These are phyloP conservation scores for Andrographis paniculata DNA, from an alignment of 305 asterid species.

Conservation along the genomic window DNA sequence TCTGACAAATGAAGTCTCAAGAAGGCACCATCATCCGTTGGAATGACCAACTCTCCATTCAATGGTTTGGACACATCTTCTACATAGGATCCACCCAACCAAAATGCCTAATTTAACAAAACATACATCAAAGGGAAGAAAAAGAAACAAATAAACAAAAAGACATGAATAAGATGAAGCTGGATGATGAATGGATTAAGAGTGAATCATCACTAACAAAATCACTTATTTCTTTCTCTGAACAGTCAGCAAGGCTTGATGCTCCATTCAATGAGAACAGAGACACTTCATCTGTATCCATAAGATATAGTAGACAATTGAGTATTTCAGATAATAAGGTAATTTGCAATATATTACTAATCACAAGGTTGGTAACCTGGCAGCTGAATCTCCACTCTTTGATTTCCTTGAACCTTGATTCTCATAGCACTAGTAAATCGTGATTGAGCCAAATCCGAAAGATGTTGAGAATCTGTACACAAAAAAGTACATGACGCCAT, in stretches of 20 bases:
- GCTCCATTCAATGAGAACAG: conserved; percentile 49
- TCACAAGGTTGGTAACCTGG: conserved; percentile 43
- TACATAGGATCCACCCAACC: conserved; percentile 83
- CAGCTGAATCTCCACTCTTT: conserved; percentile 54
- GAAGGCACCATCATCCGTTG: conserved; percentile 43
- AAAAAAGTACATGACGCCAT: conserved; percentile 16
- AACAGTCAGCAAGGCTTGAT: conserved; percentile 41
- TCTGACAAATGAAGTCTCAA: conserved; percentile 69
- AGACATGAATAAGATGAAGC: conserved; percentile 11
- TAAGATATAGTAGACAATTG: conserved; percentile 3
- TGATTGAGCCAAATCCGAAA: conserved; percentile 24
- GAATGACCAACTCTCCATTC: conserved; percentile 61
- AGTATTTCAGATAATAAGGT: conserved; percentile 6
- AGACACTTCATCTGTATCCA: conserved; percentile 57
- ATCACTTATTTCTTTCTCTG: conserved; percentile 66
- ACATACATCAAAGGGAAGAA: neutral
- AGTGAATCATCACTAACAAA: conserved; percentile 41
- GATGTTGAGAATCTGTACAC: conserved; percentile 36
- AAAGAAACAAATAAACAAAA: conserved; percentile 3
- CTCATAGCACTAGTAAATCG: conserved; percentile 35
- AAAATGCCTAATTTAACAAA: conserved; percentile 54
- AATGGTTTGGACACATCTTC: conserved; percentile 39
- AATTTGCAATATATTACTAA: conserved; percentile 12
- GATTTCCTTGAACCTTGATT: conserved; percentile 45
- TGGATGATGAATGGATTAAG: neutral